Evolutionary conservation across 306 rosid species (phyloP), one percentile per base, ranked within the genome.

Genomic region (Dryas drummondii): DNA sequence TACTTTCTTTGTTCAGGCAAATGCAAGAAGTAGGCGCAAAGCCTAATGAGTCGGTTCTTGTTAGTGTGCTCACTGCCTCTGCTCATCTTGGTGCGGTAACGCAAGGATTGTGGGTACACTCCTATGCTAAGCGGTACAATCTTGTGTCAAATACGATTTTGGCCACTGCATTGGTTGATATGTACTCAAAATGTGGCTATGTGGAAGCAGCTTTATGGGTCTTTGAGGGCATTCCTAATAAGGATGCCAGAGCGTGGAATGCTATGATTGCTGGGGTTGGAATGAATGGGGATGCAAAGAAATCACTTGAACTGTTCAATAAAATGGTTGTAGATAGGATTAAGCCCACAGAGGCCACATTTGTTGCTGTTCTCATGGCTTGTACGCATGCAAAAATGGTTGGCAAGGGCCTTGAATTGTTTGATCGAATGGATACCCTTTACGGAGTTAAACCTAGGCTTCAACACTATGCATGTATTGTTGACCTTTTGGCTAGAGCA

Each of bases 401-500:
- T 69, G 79, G 7, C 41, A 78, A 70, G 68, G 97, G 97, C 46
- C 89, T 89, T 76, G 40, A 65, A 70, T 47, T 91, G 71, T 91
- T 89, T 79, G 80, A 87, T 57, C 83, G 82, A 65, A 89, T 91
- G 91, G 76, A 62, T 42, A 46, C 61, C 14, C 32, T 79, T 56
- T 76, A 79, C 12, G 60, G 79, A 60, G 77, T 84, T 14, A 78
- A 50, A 56, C 86, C 86, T 2, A 40, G 52, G 78, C 51, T 54
- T 0, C 81, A 84, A 79, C 90, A 84, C 76, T 61, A 58, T 64
- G 84, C 88, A 6, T 86, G 90, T 56, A 77, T 81, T 65, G 84
- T 91, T 74, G 92, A 91, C 77, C 92, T 91, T 67, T 76, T 87
- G 83, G 88, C 89, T 2, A 82, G 94, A 74, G 88, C 94, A 68